Evolutionary conservation across 2,329 filamentous ascomycete species (phyloP).

Genomic region (Arthrobotrys musiformis): DNA sequence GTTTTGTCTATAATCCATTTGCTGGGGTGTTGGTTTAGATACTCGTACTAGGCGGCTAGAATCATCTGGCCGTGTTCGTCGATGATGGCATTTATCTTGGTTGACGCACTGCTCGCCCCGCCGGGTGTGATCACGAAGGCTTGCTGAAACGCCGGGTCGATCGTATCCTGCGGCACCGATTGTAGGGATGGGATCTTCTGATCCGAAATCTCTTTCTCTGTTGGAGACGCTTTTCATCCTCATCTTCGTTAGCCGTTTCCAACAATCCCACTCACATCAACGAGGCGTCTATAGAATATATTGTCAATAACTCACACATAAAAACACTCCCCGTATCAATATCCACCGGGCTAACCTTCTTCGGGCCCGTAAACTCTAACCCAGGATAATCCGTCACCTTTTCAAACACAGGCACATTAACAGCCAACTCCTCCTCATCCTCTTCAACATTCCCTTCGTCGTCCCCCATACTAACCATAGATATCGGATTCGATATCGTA

Average conservation of each 20-base stretch:
- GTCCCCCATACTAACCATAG: neutral
- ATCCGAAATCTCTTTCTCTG: neutral
- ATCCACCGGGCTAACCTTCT: slow-evolving; percentile 17
- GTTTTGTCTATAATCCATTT: slow-evolving; percentile 26
- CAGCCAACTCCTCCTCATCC: slow-evolving; percentile 2
- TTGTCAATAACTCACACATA: neutral
- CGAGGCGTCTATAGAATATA: no score
- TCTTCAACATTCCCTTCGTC: slow-evolving; percentile 22
- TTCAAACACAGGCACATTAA: slow-evolving; percentile 17
- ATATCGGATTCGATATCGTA: neutral
- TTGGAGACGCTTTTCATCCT: neutral
- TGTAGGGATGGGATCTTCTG: neutral
- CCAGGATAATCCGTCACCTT: neutral
- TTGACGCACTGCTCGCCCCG: neutral
- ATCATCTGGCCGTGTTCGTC: slow-evolving; percentile 12
- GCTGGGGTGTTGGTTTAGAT: slow-evolving; percentile 6
- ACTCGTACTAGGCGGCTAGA: slow-evolving; percentile 11
- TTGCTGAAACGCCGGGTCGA: neutral
- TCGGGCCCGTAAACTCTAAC: slow-evolving; percentile 6
- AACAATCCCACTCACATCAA: no score
- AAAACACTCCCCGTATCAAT: neutral
- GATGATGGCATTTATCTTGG: slow-evolving; percentile 31
- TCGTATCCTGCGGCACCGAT: slow-evolving; percentile 17
- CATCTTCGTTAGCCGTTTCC: neutral
- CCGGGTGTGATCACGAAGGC: slow-evolving; percentile 32